These are phyloP conservation scores for Chaetomium fimeti DNA, from an alignment of 495 filamentous ascomycete genomes.

Conservation along the genomic window DNA sequence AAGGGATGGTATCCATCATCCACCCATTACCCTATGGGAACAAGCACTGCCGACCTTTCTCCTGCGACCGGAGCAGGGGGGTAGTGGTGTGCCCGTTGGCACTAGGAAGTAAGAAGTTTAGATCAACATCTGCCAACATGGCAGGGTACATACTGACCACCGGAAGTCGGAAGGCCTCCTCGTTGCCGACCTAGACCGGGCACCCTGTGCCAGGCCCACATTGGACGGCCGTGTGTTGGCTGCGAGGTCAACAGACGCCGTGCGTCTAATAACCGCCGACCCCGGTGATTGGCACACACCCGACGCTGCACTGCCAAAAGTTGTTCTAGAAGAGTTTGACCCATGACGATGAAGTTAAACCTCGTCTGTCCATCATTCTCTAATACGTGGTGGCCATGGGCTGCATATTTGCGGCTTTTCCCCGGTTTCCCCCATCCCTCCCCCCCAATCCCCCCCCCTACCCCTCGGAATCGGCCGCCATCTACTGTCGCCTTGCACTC, in stretches of 20 bases:
- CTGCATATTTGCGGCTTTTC: not conserved
- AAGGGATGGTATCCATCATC: not conserved
- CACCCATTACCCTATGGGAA: not conserved
- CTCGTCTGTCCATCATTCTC: not conserved
- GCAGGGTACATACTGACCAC: not conserved
- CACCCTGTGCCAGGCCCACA: not conserved
- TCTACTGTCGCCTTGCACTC: not conserved
- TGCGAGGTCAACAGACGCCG: not conserved
- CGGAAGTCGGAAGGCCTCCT: not conserved
- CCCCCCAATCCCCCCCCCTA: not conserved
- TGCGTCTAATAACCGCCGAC: constrained; percentile 1
- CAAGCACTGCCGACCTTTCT: not conserved
- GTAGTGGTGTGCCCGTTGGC: constrained; percentile 11
- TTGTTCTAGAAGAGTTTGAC: not conserved
- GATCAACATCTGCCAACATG: not conserved
- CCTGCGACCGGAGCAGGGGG: not conserved
- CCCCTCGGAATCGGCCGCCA: constrained; percentile 4
- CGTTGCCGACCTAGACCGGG: not conserved
- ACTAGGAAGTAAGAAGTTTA: constrained; percentile 8
- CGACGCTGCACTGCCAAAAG: not conserved
- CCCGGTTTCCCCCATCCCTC: too few species aligned
- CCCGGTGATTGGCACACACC: not conserved
- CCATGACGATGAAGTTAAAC: not conserved
- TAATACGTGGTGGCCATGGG: too few species aligned
- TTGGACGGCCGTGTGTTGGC: not conserved